phyloP scores from a whole-genome alignment of 2,329 filamentous ascomycete species.

The Rhynchosporium secalis region DNA sequence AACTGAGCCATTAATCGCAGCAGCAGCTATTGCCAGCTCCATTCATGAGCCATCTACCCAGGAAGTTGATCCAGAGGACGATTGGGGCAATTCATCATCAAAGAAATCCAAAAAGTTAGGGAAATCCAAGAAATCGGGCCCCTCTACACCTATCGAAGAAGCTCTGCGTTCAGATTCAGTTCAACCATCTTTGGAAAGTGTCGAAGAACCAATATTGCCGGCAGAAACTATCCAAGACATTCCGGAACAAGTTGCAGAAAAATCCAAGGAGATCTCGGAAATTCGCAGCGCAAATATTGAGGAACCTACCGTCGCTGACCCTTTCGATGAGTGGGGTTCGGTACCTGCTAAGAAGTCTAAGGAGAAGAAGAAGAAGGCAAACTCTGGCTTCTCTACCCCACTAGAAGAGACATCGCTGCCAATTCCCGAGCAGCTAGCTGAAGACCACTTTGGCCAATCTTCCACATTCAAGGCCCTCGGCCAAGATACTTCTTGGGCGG shows the following conservation, averaged over 20 bases:
- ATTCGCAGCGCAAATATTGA: neutral
- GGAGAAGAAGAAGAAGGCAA: constrained; percentile 31
- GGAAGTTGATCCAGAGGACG: constrained; percentile 10
- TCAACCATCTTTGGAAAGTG: neutral
- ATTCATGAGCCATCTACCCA: neutral
- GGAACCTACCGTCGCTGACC: constrained; percentile 14
- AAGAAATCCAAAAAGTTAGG: constrained; percentile 45
- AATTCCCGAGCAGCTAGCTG: neutral
- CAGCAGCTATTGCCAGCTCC: neutral
- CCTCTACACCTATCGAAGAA: constrained; percentile 7
- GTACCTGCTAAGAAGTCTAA: constrained; percentile 30
- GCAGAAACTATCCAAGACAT: neutral
- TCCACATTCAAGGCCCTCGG: neutral
- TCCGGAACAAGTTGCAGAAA: constrained; percentile 3
- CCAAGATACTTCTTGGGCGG: neutral
- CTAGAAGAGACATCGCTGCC: constrained; percentile 1
- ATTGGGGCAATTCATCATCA: constrained; percentile 26
- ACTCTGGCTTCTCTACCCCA: constrained; percentile 23
- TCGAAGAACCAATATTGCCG: neutral
- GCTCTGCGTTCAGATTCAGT: neutral
- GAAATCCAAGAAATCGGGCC: constrained; percentile 35
- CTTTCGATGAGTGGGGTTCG: constrained; percentile 24
- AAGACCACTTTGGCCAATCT: neutral
- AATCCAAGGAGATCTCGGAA: neutral
- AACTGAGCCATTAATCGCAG: constrained; percentile 1